Evolutionary conservation across 1,284 basidiomycete species (phyloP).

Genomic region (Irpex sp.): DNA sequence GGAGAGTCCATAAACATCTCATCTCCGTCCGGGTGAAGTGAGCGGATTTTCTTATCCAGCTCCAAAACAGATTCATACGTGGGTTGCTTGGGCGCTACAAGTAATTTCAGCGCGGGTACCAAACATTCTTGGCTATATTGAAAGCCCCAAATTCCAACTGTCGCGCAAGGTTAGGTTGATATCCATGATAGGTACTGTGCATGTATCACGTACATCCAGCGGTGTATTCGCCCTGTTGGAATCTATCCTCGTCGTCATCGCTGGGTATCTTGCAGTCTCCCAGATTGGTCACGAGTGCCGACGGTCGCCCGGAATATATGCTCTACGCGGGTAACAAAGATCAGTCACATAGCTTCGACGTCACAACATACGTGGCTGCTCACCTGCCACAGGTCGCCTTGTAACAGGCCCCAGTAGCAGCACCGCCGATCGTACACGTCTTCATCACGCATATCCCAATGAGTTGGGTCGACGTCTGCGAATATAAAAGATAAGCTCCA

Average conservation of each 20-base stretch:
- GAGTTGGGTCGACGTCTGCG: constrained; percentile 49
- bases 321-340: constrained; percentile 29
- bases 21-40: constrained; percentile 26
- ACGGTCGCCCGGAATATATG: constrained; percentile 47
- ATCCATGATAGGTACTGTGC: not conserved
- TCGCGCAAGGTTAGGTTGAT: not conserved
- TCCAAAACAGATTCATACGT: constrained; percentile 41
- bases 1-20: constrained; percentile 16
- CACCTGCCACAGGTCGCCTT: constrained; percentile 44
- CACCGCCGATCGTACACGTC: constrained; percentile 50
- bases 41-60: constrained; percentile 41
- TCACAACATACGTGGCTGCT: constrained; percentile 9
- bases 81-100: constrained; percentile 38
- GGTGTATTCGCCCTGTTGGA: constrained; percentile 38
- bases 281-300: constrained; percentile 35
- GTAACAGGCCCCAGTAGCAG: constrained; percentile 53
- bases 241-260: constrained; percentile 38
- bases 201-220: constrained; percentile 37
- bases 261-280: constrained; percentile 43
- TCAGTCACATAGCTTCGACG: constrained; percentile 4
- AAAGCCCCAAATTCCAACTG: constrained; percentile 48
- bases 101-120: constrained; percentile 38
- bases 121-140: constrained; percentile 37
- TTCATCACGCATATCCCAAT: constrained; percentile 45
- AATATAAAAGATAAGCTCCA: not conserved